phyloP scores from a whole-genome alignment of 2,329 filamentous ascomycete species.

The Xylaria multiplex region DNA sequence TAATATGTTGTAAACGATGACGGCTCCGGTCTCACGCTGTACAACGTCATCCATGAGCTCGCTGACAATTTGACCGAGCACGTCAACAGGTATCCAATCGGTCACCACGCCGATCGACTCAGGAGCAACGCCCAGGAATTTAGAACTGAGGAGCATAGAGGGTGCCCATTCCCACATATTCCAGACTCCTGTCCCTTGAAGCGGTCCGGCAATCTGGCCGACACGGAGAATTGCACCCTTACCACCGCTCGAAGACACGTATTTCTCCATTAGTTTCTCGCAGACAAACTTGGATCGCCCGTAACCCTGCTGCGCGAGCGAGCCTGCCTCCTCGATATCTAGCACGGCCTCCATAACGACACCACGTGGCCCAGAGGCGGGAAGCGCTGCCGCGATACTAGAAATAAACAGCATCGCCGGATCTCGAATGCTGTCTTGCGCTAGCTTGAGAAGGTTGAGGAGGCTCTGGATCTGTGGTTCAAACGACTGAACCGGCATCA shows the following conservation, averaged over 20 bases:
- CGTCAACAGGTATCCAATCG: conserved; percentile 47
- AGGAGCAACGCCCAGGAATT: conserved; percentile 40
- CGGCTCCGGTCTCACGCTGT: conserved; percentile 2
- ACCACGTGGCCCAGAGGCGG: conserved; percentile 12
- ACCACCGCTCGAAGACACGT: conserved; percentile 30
- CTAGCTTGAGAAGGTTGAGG: conserved; percentile 38
- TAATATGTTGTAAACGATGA: conserved; percentile 35
- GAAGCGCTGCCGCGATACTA: conserved; percentile 44
- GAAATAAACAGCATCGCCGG: conserved; percentile 44
- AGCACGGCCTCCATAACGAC: conserved; percentile 42
- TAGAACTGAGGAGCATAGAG: conserved; percentile 44
- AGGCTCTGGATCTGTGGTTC: conserved; percentile 40
- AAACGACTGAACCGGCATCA: conserved; percentile 41
- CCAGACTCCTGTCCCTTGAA: conserved; percentile 41
- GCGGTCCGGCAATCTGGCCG: conserved; percentile 46
- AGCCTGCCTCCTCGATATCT: conserved; percentile 28
- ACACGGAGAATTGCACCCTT: conserved; percentile 45
- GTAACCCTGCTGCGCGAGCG: conserved; percentile 44
- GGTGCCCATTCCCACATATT: conserved; percentile 47
- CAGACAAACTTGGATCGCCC: conserved; percentile 46
- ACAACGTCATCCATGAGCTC: conserved; percentile 40
- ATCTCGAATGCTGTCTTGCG: conserved; percentile 19
- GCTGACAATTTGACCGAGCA: conserved; percentile 40
- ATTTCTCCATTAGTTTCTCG: conserved; percentile 44
- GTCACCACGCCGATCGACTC: conserved; percentile 37